These are phyloP conservation scores for Lentinus brumalis DNA, from an alignment of 768 basidiomycete genomes.

Conservation along the genomic window DNA sequence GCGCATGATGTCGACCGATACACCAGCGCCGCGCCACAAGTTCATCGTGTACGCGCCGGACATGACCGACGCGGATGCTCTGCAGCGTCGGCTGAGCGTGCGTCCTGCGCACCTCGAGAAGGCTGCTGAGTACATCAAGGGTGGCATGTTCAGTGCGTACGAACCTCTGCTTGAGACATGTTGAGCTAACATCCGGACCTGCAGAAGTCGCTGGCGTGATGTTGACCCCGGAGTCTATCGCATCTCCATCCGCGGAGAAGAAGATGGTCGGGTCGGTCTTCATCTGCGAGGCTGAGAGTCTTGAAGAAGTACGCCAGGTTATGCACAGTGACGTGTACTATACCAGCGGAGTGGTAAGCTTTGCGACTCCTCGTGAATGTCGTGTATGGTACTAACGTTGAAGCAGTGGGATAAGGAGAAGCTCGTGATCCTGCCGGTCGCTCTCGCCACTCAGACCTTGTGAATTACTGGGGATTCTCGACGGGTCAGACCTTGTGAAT, in stretches of 20 bases:
- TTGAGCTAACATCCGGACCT: background rate
- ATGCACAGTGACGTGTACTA: slow-evolving; percentile 48
- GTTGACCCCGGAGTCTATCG: slow-evolving; percentile 59
- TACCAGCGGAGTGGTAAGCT: slow-evolving; percentile 43
- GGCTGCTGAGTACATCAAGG: slow-evolving; percentile 42
- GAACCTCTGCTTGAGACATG: background rate
- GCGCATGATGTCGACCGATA: background rate
- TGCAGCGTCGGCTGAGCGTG: slow-evolving; percentile 58
- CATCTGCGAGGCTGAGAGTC: slow-evolving; percentile 53
- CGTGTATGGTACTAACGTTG: background rate
- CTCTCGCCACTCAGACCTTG: slow-evolving; percentile 33
- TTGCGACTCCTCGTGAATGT: background rate
- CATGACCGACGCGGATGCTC: slow-evolving; percentile 57
- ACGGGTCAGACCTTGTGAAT: too few relatives aligned
- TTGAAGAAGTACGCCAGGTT: slow-evolving; percentile 46
- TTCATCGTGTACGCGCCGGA: slow-evolving; percentile 73
- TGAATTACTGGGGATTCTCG: too few relatives aligned
- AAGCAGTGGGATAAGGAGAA: slow-evolving; percentile 61
- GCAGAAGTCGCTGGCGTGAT: slow-evolving; percentile 61
- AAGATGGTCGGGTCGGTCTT: slow-evolving; percentile 65
- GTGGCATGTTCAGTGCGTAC: slow-evolving; percentile 54
- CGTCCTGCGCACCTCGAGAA: slow-evolving; percentile 52
- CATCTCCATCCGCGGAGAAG: slow-evolving; percentile 45
- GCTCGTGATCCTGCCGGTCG: slow-evolving; percentile 49
- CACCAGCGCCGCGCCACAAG: slow-evolving; percentile 22